Conservation (phyloP, 2,329 filamentous ascomycete genomes). For the Aureobasidium sp. region DNA sequence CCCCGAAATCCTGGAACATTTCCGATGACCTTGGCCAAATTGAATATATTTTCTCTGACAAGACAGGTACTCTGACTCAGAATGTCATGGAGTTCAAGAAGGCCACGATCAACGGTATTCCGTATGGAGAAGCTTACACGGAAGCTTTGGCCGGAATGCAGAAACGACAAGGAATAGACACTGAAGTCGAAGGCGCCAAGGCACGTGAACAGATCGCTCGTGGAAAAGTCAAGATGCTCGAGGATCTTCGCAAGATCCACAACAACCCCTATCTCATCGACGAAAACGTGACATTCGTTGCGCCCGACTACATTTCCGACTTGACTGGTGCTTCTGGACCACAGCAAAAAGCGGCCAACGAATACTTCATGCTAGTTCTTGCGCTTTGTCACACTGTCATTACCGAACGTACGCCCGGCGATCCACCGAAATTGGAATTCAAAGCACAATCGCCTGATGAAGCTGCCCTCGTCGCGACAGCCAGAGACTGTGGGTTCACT, state of each 20-base stretch:
- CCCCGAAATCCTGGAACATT: constrained; percentile 98
- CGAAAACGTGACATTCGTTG: constrained; percentile 84
- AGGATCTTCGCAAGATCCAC: constrained; percentile 66
- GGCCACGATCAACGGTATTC: constrained; percentile 88
- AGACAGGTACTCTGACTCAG: constrained; percentile 82
- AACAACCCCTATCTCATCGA: constrained; percentile 88
- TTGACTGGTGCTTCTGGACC: constrained; percentile 68
- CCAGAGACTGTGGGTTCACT: constrained; percentile 90
- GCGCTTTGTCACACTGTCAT: constrained; percentile 97
- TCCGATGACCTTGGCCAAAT: constrained; percentile 97
- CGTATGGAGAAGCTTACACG: constrained; percentile 95
- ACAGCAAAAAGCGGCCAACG: constrained; percentile 69
- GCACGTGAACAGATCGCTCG: constrained; percentile 71
- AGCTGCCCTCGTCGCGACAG: constrained; percentile 86
- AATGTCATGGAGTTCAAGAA: constrained; percentile 99
- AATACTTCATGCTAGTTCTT: constrained; percentile 88
- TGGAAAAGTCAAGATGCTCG: constrained; percentile 66
- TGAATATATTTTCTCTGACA: constrained; percentile 97
- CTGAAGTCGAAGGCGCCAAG: constrained; percentile 68
- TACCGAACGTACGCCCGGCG: constrained; percentile 80
- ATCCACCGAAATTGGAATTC: constrained; percentile 85
- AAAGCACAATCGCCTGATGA: constrained; percentile 97
- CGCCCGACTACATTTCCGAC: constrained; percentile 81
- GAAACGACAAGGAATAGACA: constrained; percentile 78
- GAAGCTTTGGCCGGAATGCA: constrained; percentile 96